These are phyloP conservation scores for Neostapfia colusana DNA, from an alignment of 176 grass and related monocot species.

Conservation along the genomic window DNA sequence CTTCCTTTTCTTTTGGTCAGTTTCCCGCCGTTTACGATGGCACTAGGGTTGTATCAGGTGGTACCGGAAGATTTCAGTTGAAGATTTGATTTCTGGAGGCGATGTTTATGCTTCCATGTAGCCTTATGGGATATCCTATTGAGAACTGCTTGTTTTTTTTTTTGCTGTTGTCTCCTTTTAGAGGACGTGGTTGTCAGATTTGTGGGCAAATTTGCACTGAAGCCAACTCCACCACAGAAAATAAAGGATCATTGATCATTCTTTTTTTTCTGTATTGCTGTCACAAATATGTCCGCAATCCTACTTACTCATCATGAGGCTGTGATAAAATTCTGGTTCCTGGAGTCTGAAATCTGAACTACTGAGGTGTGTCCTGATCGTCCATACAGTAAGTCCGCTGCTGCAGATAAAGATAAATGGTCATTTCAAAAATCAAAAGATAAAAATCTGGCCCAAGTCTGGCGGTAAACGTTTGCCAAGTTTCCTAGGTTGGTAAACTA, in stretches of 20 bases:
- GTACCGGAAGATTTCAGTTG: background rate
- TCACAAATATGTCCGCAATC: background rate
- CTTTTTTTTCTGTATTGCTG: background rate
- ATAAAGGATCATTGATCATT: background rate
- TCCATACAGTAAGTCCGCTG: background rate
- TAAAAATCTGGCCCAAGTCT: no score
- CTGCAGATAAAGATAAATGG: background rate
- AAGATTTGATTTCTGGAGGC: conserved; percentile 11
- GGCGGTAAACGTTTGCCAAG: no score
- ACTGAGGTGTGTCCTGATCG: background rate
- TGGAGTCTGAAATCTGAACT: background rate
- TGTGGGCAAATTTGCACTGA: background rate
- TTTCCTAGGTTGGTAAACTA: no score
- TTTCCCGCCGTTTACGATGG: background rate
- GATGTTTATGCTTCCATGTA: conserved; percentile 5
- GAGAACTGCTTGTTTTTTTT: background rate
- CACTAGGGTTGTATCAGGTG: conserved; percentile 21
- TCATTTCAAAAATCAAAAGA: no score
- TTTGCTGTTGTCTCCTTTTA: conserved; percentile 11
- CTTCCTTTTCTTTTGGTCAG: background rate
- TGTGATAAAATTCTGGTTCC: background rate
- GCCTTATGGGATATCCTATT: conserved; percentile 5
- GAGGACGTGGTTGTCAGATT: background rate
- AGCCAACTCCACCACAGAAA: background rate
- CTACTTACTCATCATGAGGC: background rate